Conservation (phyloP, 2,329 filamentous ascomycete species). For the Hirsutella rhossiliensis region DNA sequence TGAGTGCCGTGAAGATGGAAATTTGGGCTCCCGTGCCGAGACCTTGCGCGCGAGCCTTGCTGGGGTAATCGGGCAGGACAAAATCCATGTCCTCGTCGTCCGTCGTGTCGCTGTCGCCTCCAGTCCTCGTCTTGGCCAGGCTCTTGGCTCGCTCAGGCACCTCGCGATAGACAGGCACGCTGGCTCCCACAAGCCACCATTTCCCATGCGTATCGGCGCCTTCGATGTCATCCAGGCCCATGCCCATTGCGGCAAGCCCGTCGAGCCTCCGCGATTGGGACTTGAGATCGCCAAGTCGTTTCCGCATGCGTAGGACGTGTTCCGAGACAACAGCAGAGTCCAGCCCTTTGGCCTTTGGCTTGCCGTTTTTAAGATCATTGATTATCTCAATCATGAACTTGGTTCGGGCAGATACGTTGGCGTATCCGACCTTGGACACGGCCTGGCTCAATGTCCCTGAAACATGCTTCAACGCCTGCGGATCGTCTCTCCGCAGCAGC, state of each 20-base stretch:
- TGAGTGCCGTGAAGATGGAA: slow-evolving; percentile 86
- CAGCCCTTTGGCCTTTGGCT: slow-evolving; percentile 61
- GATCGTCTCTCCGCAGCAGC: slow-evolving; percentile 79
- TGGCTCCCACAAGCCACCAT: slow-evolving; percentile 98
- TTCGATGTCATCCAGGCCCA: slow-evolving; percentile 71
- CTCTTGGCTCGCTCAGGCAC: slow-evolving; percentile 5
- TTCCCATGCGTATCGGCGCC: slow-evolving; percentile 80
- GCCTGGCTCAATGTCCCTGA: slow-evolving; percentile 66
- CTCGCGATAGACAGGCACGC: slow-evolving; percentile 46
- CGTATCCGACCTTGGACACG: slow-evolving; percentile 53
- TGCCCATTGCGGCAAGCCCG: slow-evolving; percentile 67
- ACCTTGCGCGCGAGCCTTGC: slow-evolving; percentile 67
- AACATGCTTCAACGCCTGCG: slow-evolving; percentile 79
- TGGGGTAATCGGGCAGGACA: slow-evolving; percentile 52
- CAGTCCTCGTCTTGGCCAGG: slow-evolving; percentile 9
- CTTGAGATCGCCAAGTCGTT: slow-evolving; percentile 70
- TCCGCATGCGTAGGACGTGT: slow-evolving; percentile 80
- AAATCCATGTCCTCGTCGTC: slow-evolving; percentile 35
- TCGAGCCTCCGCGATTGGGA: slow-evolving; percentile 44
- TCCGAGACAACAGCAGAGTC: slow-evolving; percentile 66
- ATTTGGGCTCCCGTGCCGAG: slow-evolving; percentile 80
- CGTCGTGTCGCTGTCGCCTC: slow-evolving; percentile 13
- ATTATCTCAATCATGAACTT: slow-evolving; percentile 98
- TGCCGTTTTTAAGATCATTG: slow-evolving; percentile 88
- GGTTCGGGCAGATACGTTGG: slow-evolving; percentile 70